Evolutionary conservation across 768 basidiomycete species (phyloP).

Genomic region (Mycena polygramma): DNA sequence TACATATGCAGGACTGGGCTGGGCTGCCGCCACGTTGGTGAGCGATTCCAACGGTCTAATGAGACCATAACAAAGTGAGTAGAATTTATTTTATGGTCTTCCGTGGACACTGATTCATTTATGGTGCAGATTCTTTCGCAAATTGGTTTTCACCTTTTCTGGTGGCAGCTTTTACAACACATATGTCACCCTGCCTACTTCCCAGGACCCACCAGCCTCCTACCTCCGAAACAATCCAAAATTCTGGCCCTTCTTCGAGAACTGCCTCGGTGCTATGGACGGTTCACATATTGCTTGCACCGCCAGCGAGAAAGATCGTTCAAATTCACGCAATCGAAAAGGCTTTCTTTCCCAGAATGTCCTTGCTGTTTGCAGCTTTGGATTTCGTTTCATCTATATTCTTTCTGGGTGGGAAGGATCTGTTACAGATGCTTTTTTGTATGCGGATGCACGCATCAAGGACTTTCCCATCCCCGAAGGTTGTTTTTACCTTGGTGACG

Average conservation of each 20-base stretch:
- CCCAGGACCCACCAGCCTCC: constrained; percentile 22
- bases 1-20: constrained; percentile 18
- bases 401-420: constrained; percentile 50
- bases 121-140: constrained; percentile 29
- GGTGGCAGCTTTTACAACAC: constrained; percentile 28
- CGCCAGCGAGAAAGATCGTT: constrained; percentile 23
- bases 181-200: constrained; percentile 34
- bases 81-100: constrained; percentile 5
- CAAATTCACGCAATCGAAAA: constrained; percentile 42
- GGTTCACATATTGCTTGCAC: constrained; percentile 43
- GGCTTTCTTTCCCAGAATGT: constrained; percentile 46
- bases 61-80: constrained; percentile 37
- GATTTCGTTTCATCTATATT: constrained; percentile 45
- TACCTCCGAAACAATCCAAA: constrained; percentile 43
- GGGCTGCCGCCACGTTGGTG: background rate
- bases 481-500: constrained; percentile 49
- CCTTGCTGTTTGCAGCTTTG: constrained; percentile 35
- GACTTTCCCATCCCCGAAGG: constrained; percentile 43
- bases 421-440: constrained; percentile 44
- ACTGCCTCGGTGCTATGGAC: constrained; percentile 47
- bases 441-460: constrained; percentile 37
- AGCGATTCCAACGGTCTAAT: constrained; percentile 4
- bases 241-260: constrained; percentile 46
- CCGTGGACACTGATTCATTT: background rate
- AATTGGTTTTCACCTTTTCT: constrained; percentile 24